Percentiles rank a stretch among this genome's conserved stretches.
Evolutionary conservation across 78 protist genomes (phyloP).

Genomic region (Thecamonas trahens): DNA sequence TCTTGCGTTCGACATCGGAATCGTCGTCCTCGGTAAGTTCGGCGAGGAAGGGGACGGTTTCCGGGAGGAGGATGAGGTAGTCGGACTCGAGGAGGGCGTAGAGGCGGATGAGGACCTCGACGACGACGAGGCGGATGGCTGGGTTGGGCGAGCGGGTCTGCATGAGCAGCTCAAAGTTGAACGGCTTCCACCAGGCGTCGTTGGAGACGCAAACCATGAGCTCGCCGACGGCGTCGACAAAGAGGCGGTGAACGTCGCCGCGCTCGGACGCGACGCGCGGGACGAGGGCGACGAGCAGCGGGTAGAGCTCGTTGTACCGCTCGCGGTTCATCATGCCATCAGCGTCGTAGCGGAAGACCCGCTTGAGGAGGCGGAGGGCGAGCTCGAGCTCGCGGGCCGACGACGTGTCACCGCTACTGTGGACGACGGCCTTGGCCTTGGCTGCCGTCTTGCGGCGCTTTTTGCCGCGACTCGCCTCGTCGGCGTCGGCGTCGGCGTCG

Average conservation of each 20-base stretch:
- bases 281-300: background rate
- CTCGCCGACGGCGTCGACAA: background rate
- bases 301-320: too few species aligned
- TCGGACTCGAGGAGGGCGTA: background rate
- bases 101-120: too few species aligned
- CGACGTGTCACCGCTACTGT: too few species aligned
- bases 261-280: background rate
- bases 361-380: too few species aligned
- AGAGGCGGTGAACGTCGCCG: background rate
- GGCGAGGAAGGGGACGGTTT: slow-evolving; percentile 4
- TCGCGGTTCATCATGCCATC: too few species aligned
- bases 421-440: too few species aligned
- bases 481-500: too few species aligned
- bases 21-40: slow-evolving; percentile 4
- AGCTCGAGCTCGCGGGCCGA: too few species aligned
- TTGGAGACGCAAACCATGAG: background rate
- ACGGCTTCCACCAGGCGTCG: background rate
- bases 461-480: too few species aligned
- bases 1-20: background rate
- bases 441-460: too few species aligned
- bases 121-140: too few species aligned
- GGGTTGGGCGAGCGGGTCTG: background rate
- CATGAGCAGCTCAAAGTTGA: background rate
- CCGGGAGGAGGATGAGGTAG: background rate
- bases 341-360: too few species aligned